Evolutionary conservation across 1,284 basidiomycete genomes (phyloP).

Genomic region (Ustilago trichophora): DNA sequence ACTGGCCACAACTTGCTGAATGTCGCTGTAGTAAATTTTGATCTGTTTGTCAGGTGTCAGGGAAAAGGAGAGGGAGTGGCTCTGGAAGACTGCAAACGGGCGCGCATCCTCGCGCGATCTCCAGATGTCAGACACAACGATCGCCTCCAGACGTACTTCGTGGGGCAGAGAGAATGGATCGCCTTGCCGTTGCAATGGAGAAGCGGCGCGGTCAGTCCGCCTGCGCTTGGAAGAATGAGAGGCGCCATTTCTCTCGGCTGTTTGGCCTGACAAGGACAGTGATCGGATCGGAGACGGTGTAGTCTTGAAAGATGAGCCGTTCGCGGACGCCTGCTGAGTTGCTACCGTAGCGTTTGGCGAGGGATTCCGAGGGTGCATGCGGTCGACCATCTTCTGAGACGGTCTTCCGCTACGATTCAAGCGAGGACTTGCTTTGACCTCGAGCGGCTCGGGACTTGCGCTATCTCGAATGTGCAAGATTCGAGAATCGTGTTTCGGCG

Average conservation of each 20-base stretch:
- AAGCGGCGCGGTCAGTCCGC: slow-evolving; percentile 5
- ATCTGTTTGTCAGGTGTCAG: background rate
- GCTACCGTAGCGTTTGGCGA: background rate
- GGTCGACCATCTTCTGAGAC: slow-evolving; percentile 4
- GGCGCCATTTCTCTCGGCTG: background rate
- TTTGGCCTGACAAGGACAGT: background rate
- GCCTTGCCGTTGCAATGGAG: background rate
- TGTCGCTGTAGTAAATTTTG: slow-evolving; percentile 19
- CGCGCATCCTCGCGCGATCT: slow-evolving; percentile 4
- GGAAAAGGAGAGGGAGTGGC: background rate
- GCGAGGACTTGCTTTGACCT: background rate
- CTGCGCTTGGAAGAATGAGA: slow-evolving; percentile 5
- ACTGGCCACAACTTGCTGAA: slow-evolving; percentile 2
- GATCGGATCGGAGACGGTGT: background rate
- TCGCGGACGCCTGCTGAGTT: background rate
- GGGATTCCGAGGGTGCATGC: slow-evolving; percentile 7
- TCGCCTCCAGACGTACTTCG: slow-evolving; percentile 10
- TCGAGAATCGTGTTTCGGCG: background rate
- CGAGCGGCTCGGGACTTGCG: background rate
- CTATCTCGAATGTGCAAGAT: background rate
- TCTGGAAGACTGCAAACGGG: background rate
- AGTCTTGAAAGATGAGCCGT: background rate
- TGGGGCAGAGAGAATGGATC: background rate
- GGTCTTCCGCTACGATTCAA: too few species aligned
- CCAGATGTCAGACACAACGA: slow-evolving; percentile 34